Percentiles rank a stretch among this genome's conserved stretches.
Conservation (phyloP, 345 rosid species). For the Citrus medica region DNA sequence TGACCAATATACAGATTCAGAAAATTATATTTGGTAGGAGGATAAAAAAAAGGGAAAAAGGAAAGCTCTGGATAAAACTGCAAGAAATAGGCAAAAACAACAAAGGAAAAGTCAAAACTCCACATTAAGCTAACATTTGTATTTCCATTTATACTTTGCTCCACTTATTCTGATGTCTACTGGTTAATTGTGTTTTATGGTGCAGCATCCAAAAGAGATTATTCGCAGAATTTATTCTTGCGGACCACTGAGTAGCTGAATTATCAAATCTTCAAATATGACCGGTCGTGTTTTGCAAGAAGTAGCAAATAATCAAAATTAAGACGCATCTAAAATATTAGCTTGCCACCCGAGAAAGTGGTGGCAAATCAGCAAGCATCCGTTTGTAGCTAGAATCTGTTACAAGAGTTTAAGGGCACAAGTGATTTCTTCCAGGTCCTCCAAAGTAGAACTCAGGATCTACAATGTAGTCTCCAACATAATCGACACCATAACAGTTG, state of each 20-base stretch:
- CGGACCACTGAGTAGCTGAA: background rate
- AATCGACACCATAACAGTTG: constrained; percentile 30
- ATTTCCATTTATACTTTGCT: background rate
- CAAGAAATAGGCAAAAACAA: background rate
- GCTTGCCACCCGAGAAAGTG: background rate
- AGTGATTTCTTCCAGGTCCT: constrained; percentile 37
- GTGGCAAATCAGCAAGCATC: background rate
- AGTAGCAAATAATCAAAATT: background rate
- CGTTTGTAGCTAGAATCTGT: background rate
- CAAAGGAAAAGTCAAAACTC: background rate
- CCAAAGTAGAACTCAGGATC: constrained; percentile 46
- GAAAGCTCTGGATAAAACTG: background rate
- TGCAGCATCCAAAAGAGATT: background rate
- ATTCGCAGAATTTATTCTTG: background rate
- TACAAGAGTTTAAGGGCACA: constrained; percentile 37
- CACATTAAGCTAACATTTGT: background rate
- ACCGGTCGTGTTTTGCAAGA: background rate
- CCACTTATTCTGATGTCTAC: background rate
- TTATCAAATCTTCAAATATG: background rate
- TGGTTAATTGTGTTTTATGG: background rate
- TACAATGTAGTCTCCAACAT: constrained; percentile 5
- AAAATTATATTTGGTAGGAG: background rate
- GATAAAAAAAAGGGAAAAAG: too few relatives aligned
- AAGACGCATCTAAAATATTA: background rate
- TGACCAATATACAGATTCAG: background rate